Base-by-base conservation (phyloP, 1,139 yeast species). In the Insectozyma bohioensis region DNA sequence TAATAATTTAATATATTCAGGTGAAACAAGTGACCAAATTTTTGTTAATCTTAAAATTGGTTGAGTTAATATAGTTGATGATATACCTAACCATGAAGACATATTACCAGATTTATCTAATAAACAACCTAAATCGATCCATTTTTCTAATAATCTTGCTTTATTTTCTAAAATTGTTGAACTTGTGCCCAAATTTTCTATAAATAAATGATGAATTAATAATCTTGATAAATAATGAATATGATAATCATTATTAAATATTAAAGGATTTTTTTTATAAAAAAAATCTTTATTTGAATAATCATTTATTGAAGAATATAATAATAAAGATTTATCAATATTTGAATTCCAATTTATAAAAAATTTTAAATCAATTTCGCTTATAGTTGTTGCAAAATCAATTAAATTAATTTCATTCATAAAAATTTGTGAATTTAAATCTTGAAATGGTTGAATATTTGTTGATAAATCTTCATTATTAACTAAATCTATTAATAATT, bases 11-110 rank as follows among this genome's bases (percentile, higher is more conserved):
- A 86, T 61, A 31, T 77, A 69, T 23, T 75, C 76, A 11, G 72
- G 67, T 9, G 85, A 75, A 4, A 90, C 86, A 36, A 70, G 64
- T 7, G 83, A 66, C 98, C 98, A 92, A 3, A 88, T 73, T 41
- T 75, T 74, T 17, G 75, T 65, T 32, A 92, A 63, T 43, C 98
- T 72, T 38, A 90, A 62, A 3, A 90, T 72, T 0, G 97, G 95
- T 36, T 84, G 80, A 0, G 95, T 85, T 48, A 95, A 81, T 3
- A 90, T 71, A 2, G 85, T 73, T 1, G 94, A 80, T 1, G 95
- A 88, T 45, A 90, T 81, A 1, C 96, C 96, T 22, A 87, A 63
- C 97, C 97, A 92, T 19, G 95, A 83, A 1, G 90, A 90, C 92
- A 88, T 86, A 52, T 92, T 95, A 31, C 98, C 98, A 17, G 77